Evolutionary conservation across 2,329 filamentous ascomycete species (phyloP).

Genomic region (Plenodomus tracheiphilus): DNA sequence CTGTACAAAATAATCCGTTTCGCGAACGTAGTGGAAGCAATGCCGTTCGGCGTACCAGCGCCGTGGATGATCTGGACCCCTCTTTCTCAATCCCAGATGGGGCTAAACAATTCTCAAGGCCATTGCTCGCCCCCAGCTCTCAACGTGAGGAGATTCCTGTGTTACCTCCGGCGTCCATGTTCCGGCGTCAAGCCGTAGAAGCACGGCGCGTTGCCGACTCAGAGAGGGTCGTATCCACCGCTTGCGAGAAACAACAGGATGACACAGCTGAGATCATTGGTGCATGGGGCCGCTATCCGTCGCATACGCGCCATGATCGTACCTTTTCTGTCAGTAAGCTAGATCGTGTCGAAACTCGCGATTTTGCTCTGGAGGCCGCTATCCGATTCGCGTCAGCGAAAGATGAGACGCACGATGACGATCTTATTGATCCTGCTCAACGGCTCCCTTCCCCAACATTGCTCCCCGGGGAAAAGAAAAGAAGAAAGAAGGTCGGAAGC

Average conservation of each 20-base stretch:
- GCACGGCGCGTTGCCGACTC: conserved; percentile 8
- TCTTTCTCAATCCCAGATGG: not conserved
- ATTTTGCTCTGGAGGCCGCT: conserved; percentile 47
- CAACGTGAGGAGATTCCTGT: not conserved
- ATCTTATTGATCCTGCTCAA: conserved; percentile 31
- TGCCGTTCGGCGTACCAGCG: conserved; percentile 9
- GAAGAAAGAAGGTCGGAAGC: conserved; percentile 63
- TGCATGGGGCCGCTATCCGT: conserved; percentile 53
- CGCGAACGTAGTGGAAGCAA: conserved; percentile 38
- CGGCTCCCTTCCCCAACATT: conserved; percentile 22
- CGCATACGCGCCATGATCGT: conserved; percentile 49
- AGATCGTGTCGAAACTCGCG: conserved; percentile 47
- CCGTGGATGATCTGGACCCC: conserved; percentile 3
- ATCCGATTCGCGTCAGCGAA: conserved; percentile 26
- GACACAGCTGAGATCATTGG: conserved; percentile 32
- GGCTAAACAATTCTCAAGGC: conserved; percentile 15
- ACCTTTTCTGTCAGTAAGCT: conserved; percentile 43
- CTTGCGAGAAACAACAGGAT: conserved; percentile 32
- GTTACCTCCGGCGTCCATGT: not conserved
- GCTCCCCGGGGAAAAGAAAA: conserved; percentile 33
- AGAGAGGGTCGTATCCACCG: conserved; percentile 16
- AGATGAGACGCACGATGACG: conserved; percentile 18
- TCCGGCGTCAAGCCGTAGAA: conserved; percentile 26
- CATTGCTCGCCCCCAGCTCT: conserved; percentile 3
- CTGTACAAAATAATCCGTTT: conserved; percentile 30